These are phyloP conservation scores for Colletotrichum euphorbiae DNA, from an alignment of 2,329 filamentous ascomycete genomes.

Conservation along the genomic window DNA sequence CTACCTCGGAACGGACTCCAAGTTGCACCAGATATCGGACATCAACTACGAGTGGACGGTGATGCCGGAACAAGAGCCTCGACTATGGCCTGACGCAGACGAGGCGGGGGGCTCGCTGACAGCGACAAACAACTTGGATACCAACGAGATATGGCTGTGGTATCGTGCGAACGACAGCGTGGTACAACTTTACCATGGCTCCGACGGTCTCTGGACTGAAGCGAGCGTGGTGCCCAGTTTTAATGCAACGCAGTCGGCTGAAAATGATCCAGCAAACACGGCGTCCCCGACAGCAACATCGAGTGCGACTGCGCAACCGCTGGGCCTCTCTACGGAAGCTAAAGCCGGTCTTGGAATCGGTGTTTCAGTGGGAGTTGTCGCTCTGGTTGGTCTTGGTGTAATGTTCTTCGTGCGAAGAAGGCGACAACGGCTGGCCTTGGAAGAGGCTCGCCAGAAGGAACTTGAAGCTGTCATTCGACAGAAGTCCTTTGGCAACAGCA, in stretches of 20 bases:
- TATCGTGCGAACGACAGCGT: slow-evolving; percentile 49
- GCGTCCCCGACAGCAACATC: slow-evolving; percentile 42
- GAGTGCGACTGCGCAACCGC: slow-evolving; percentile 48
- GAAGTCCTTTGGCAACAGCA: slow-evolving; percentile 41
- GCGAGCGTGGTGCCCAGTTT: slow-evolving; percentile 44
- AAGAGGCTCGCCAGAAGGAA: slow-evolving; percentile 38
- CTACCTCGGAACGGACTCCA: slow-evolving; percentile 53
- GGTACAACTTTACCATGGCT: slow-evolving; percentile 47
- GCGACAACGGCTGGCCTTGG: slow-evolving; percentile 47
- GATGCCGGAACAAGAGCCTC: slow-evolving; percentile 42
- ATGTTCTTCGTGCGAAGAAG: slow-evolving; percentile 60
- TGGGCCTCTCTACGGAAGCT: slow-evolving; percentile 58
- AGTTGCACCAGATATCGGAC: slow-evolving; percentile 47
- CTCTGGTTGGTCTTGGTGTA: slow-evolving; percentile 56
- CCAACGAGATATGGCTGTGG: slow-evolving; percentile 47
- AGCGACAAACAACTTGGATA: slow-evolving; percentile 45
- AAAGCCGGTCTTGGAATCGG: slow-evolving; percentile 68
- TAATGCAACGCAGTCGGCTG: slow-evolving; percentile 41
- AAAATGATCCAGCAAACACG: slow-evolving; percentile 5
- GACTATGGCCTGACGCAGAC: slow-evolving; percentile 49
- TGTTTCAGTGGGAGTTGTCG: slow-evolving; percentile 57
- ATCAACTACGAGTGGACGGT: slow-evolving; percentile 47
- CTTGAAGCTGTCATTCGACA: slow-evolving; percentile 44
- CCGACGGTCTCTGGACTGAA: slow-evolving; percentile 46
- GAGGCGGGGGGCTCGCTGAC: slow-evolving; percentile 45